Evolutionary conservation across 1,139 yeast species (phyloP).

Genomic region (Geotrichum citri-aurantii): DNA sequence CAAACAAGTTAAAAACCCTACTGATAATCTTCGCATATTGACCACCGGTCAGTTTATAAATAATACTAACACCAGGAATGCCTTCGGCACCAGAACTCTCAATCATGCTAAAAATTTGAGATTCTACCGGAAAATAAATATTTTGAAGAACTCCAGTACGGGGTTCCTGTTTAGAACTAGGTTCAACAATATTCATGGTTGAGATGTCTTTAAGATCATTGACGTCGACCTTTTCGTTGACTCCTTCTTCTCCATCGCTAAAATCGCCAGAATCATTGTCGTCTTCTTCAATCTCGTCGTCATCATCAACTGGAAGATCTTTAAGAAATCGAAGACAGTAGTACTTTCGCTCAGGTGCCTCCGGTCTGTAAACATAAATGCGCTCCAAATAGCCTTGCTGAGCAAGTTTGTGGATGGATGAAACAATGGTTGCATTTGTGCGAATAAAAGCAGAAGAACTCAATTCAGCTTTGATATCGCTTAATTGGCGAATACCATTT

Average conservation of each 20-base stretch:
- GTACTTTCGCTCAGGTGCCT: conserved; percentile 42
- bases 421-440: conserved; percentile 46
- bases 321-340: conserved; percentile 56
- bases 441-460: conserved; percentile 46
- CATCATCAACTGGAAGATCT: conserved; percentile 39
- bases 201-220: conserved; percentile 9
- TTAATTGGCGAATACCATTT: conserved; percentile 55
- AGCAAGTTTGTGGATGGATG: conserved; percentile 49
- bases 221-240: conserved; percentile 27
- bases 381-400: conserved; percentile 51
- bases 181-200: conserved; percentile 3
- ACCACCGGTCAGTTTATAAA: conserved; percentile 48
- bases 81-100: conserved; percentile 43
- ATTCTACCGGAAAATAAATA: conserved; percentile 54
- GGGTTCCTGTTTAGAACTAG: background rate
- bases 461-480: conserved; percentile 28
- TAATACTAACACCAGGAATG: conserved; percentile 51
- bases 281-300: conserved; percentile 27
- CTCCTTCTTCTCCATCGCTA: conserved; percentile 32
- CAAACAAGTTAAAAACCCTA: conserved; percentile 45
- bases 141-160: conserved; percentile 36
- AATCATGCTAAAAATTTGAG: conserved; percentile 53
- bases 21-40: conserved; percentile 47
- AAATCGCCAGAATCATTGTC: conserved; percentile 37
- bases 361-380: conserved; percentile 51